phyloP scores from a whole-genome alignment of 306 rosid genomes.

The Lathyrus oleraceus region DNA sequence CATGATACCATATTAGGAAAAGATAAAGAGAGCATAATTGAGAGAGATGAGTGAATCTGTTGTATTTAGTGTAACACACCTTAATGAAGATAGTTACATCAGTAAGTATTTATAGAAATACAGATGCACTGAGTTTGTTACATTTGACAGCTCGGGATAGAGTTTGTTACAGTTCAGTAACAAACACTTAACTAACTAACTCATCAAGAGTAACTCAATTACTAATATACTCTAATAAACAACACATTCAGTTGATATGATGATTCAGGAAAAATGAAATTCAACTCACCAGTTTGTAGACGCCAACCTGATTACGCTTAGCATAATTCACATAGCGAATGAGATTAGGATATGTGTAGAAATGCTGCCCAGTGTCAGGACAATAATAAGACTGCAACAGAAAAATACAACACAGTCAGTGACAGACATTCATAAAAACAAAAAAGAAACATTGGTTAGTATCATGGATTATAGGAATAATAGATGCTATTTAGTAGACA shows the following conservation, averaged over 20 bases:
- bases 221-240: neutral
- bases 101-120: no score
- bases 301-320: neutral
- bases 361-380: slow-evolving; percentile 30
- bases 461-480: slow-evolving; percentile 22
- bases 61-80: no score
- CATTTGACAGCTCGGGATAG: no score
- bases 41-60: no score
- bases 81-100: no score
- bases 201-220: no score
- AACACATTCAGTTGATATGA: slow-evolving; percentile 3
- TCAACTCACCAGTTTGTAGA: slow-evolving; percentile 35
- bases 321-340: slow-evolving; percentile 31
- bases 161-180: no score
- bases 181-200: no score
- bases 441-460: neutral
- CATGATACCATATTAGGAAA: no score
- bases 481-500: slow-evolving; percentile 4
- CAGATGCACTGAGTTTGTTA: no score
- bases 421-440: neutral
- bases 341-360: neutral
- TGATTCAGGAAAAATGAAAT: slow-evolving; percentile 19
- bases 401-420: slow-evolving; percentile 6
- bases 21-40: no score
- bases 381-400: slow-evolving; percentile 32